Conservation (phyloP, 2,329 filamentous ascomycete genomes). For the Colletotrichum coccodes region DNA sequence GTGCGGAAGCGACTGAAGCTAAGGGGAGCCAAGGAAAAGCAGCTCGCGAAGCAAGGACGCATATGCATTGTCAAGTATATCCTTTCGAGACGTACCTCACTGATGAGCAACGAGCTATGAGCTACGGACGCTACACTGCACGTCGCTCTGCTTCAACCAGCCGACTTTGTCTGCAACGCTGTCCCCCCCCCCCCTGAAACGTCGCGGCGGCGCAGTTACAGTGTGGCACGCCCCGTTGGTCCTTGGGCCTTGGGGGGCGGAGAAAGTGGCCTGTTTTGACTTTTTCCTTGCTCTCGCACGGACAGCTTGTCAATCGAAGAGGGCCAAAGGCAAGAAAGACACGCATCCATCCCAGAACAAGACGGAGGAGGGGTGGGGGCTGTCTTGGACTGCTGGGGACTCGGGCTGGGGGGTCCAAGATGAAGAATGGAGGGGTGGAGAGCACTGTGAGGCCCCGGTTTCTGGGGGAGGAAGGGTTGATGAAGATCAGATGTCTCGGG, state of each 20-base stretch:
- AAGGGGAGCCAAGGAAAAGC: no score
- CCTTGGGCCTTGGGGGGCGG: background rate
- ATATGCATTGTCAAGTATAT: no score
- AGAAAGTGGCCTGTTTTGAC: constrained; percentile 20
- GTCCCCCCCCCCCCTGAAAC: constrained; percentile 25
- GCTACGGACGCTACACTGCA: background rate
- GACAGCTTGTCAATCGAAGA: constrained; percentile 3
- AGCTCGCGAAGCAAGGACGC: no score
- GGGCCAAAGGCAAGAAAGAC: background rate
- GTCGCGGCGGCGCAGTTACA: constrained; percentile 16
- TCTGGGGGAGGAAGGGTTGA: background rate
- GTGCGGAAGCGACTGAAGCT: background rate
- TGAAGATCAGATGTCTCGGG: constrained; percentile 12
- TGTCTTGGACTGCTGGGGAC: background rate
- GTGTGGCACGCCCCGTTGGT: constrained; percentile 7
- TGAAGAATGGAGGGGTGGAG: background rate
- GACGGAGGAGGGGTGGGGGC: background rate
- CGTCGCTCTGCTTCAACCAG: constrained; percentile 7
- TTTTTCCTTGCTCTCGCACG: constrained; percentile 16
- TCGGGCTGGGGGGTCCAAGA: background rate
- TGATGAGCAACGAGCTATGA: background rate
- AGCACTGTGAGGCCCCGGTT: background rate
- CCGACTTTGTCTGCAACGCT: constrained; percentile 22
- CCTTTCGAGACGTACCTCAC: background rate
- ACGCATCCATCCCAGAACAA: background rate